Evolutionary conservation across 148 eudicot genomes (phyloP).

Genomic region (Selenicereus undatus): DNA sequence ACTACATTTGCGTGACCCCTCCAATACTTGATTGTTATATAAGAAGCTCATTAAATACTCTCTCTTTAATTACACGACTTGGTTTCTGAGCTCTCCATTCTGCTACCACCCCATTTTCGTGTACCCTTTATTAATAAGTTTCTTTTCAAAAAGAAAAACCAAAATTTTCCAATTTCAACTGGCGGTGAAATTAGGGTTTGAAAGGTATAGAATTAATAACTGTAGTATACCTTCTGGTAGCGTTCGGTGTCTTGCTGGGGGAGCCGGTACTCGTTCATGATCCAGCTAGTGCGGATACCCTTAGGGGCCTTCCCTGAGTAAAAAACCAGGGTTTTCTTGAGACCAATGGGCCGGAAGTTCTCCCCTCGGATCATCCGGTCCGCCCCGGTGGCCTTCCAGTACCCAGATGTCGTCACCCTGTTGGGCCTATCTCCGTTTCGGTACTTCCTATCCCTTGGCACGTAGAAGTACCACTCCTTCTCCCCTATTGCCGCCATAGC

Average conservation of each 20-base stretch:
- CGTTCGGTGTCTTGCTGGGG: constrained; percentile 89
- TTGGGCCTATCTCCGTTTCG: constrained; percentile 89
- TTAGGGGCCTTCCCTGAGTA: constrained; percentile 91
- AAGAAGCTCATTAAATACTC: constrained; percentile 18
- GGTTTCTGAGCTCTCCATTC: constrained; percentile 15
- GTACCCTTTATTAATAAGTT: neutral
- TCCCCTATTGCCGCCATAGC: constrained; percentile 92
- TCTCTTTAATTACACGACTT: constrained; percentile 28
- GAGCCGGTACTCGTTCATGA: constrained; percentile 90
- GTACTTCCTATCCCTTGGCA: constrained; percentile 85
- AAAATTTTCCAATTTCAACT: neutral
- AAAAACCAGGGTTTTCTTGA: constrained; percentile 87
- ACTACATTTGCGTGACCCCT: constrained; percentile 33
- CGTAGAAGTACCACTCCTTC: constrained; percentile 92
- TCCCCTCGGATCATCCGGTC: constrained; percentile 74
- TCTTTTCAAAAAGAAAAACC: too few relatives aligned
- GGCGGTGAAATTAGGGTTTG: constrained; percentile 11
- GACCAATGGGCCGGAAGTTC: constrained; percentile 53
- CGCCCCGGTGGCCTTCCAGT: constrained; percentile 96
- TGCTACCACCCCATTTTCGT: constrained; percentile 25
- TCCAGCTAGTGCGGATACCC: constrained; percentile 89
- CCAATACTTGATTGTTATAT: constrained; percentile 1
- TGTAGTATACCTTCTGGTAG: constrained; percentile 57
- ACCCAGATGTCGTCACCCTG: constrained; percentile 82
- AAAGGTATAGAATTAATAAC: too few relatives aligned